Evolutionary conservation across 2,329 filamentous ascomycete genomes (phyloP).

Genomic region (Hymenoscyphus repandus): DNA sequence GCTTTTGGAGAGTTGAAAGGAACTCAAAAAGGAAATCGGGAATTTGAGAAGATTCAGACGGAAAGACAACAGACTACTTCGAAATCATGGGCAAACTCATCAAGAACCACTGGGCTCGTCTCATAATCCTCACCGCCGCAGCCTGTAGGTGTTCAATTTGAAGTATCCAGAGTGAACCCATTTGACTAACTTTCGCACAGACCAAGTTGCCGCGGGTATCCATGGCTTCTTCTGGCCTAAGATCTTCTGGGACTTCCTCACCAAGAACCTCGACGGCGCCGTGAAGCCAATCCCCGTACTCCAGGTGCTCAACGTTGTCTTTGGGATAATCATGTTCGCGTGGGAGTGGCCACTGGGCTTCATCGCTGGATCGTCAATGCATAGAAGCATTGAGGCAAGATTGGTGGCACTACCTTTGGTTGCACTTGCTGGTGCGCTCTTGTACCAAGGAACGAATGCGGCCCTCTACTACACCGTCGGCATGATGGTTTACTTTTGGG

Average conservation of each 20-base stretch:
- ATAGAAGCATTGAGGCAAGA: slow-evolving; percentile 82
- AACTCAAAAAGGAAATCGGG: slow-evolving; percentile 14
- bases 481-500: slow-evolving; percentile 89
- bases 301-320: slow-evolving; percentile 82
- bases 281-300: slow-evolving; percentile 85
- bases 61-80: slow-evolving; percentile 3
- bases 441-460: slow-evolving; percentile 91
- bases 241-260: slow-evolving; percentile 96
- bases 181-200: slow-evolving; percentile 40
- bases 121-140: slow-evolving; percentile 85
- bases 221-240: slow-evolving; percentile 98
- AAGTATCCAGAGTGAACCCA: slow-evolving; percentile 2
- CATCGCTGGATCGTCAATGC: slow-evolving; percentile 70
- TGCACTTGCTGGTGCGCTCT: slow-evolving; percentile 65
- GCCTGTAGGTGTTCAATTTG: slow-evolving; percentile 35
- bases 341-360: slow-evolving; percentile 87
- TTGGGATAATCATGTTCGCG: slow-evolving; percentile 71
- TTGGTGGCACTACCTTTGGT: slow-evolving; percentile 77
- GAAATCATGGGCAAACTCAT: slow-evolving; percentile 87
- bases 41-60: slow-evolving; percentile 14
- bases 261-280: slow-evolving; percentile 78
- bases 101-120: slow-evolving; percentile 98
- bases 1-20: neutral
- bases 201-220: slow-evolving; percentile 79
- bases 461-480: slow-evolving; percentile 89